Conservation (phyloP, 2,329 filamentous ascomycete genomes). For the Incumbomyces delicatus region DNA sequence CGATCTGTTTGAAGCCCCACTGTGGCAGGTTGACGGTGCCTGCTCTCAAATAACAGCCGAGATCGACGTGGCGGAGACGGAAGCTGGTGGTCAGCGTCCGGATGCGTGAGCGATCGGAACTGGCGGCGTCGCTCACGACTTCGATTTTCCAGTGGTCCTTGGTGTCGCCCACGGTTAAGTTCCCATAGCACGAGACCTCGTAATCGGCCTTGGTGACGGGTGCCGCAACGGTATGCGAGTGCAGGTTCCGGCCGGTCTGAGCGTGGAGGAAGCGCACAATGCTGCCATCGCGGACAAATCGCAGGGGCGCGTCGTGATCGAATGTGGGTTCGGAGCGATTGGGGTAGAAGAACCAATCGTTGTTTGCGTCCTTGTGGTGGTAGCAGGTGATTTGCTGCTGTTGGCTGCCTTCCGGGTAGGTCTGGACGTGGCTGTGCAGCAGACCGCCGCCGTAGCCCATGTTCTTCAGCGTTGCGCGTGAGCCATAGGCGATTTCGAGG, state of each 20-base stretch:
- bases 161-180: constrained; percentile 86
- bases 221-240: constrained; percentile 83
- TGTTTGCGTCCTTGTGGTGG: constrained; percentile 98
- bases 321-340: constrained; percentile 70
- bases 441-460: constrained; percentile 98
- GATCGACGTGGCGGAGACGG: constrained; percentile 68
- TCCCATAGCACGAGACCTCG: constrained; percentile 94
- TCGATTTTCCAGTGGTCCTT: constrained; percentile 97
- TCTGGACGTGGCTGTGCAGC: constrained; percentile 26
- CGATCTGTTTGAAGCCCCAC: constrained; percentile 99
- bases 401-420: constrained; percentile 26
- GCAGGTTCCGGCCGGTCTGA: constrained; percentile 91
- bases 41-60: constrained; percentile 89
- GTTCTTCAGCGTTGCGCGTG: constrained; percentile 88
- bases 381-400: constrained; percentile 99
- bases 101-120: constrained; percentile 71
- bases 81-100: constrained; percentile 90
- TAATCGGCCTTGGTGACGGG: constrained; percentile 80
- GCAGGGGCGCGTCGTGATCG: constrained; percentile 58
- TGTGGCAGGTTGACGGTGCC: constrained; percentile 94
- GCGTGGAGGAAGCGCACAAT: constrained; percentile 82
- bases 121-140: constrained; percentile 80
- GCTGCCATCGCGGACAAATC: constrained; percentile 67
- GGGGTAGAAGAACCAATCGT: constrained; percentile 98
- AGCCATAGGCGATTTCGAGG: constrained; percentile 81